Conservation (phyloP, 768 basidiomycete genomes). For the Tulasnella sp. region DNA sequence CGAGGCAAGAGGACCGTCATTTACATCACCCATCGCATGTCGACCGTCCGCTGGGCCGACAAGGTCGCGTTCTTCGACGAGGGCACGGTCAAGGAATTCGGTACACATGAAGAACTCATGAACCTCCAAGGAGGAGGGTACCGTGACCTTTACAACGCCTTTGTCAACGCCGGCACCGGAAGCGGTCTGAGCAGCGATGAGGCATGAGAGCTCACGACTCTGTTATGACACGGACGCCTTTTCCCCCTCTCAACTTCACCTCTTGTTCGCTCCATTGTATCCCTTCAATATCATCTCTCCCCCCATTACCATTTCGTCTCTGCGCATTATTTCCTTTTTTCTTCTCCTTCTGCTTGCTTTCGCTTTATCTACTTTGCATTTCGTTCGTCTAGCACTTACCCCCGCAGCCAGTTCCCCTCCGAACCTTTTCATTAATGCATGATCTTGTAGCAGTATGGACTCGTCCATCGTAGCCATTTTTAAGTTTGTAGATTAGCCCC, state of each 20-base stretch:
- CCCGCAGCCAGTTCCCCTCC: too few species aligned
- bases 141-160: slow-evolving; percentile 12
- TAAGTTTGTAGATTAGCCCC: background rate
- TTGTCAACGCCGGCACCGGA: slow-evolving; percentile 4
- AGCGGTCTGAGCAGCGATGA: slow-evolving; percentile 2
- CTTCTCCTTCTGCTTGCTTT: background rate
- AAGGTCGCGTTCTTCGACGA: slow-evolving; percentile 48
- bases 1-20: slow-evolving; percentile 69
- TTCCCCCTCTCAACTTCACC: background rate
- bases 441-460: slow-evolving; percentile 18
- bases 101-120: slow-evolving; percentile 70
- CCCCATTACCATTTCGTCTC: background rate
- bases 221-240: background rate
- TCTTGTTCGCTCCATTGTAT: background rate
- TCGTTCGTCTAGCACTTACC: background rate
- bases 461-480: slow-evolving; percentile 13
- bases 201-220: background rate
- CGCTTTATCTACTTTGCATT: background rate
- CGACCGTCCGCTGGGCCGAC: slow-evolving; percentile 80
- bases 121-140: slow-evolving; percentile 37
- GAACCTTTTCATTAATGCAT: background rate
- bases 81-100: slow-evolving; percentile 70
- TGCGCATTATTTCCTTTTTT: background rate
- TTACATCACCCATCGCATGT: slow-evolving; percentile 82
- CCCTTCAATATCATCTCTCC: too few species aligned